A percentile compares a stretch with the other conserved stretches of the same genome.
These are phyloP conservation scores for Termitomyces sp. DNA, from an alignment of 768 basidiomycete species.

Conservation along the genomic window DNA sequence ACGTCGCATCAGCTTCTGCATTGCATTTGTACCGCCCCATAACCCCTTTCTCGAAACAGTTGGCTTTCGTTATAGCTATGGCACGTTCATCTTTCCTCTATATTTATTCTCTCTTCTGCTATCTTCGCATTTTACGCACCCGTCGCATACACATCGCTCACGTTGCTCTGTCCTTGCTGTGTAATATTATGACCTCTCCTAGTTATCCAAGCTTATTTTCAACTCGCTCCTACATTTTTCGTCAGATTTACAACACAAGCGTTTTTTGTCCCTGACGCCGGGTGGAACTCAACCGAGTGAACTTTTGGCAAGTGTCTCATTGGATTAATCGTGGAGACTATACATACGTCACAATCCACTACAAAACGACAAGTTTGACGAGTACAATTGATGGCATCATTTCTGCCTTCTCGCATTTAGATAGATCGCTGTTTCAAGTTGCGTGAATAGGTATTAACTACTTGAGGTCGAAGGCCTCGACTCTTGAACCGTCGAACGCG, in stretches of 20 bases:
- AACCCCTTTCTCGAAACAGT: background rate
- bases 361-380: background rate
- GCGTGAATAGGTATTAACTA: no score
- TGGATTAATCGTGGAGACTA: no score
- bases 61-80: background rate
- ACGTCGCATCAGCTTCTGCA: constrained; percentile 7
- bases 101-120: constrained; percentile 13
- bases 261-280: background rate
- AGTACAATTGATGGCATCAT: background rate
- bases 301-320: no score
- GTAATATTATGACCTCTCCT: constrained; percentile 11
- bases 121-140: constrained; percentile 6
- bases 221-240: background rate
- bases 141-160: constrained; percentile 12
- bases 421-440: no score
- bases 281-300: no score
- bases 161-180: constrained; percentile 14
- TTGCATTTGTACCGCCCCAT: background rate
- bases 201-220: background rate
- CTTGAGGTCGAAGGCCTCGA: no score
- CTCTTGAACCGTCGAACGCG: no score
- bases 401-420: background rate
- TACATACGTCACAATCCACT: background rate
- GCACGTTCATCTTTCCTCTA: background rate
- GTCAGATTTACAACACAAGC: no score